These are phyloP conservation scores for Termitomyces sp. DNA, from an alignment of 768 basidiomycete genomes.

Conservation along the genomic window DNA sequence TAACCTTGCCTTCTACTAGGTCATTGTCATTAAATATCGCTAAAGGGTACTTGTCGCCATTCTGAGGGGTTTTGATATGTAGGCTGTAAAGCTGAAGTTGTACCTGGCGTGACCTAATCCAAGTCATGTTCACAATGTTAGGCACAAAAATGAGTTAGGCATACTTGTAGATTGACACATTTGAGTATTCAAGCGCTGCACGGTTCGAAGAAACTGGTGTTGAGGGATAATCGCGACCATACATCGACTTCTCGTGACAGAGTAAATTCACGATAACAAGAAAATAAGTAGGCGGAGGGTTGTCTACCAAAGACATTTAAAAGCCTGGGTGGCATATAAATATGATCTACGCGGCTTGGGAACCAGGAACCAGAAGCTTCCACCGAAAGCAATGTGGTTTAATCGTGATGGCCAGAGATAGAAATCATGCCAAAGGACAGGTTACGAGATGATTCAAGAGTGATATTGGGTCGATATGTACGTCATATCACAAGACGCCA, in stretches of 20 bases:
- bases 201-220: background rate
- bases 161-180: background rate
- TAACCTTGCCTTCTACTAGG: constrained; percentile 53
- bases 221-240: too few relatives aligned
- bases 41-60: constrained; percentile 22
- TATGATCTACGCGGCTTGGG: background rate
- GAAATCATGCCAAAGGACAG: background rate
- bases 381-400: background rate
- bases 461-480: background rate
- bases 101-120: constrained; percentile 44
- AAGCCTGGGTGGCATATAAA: background rate
- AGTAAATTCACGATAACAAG: background rate
- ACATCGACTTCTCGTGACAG: background rate
- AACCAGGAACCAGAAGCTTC: background rate
- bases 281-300: background rate
- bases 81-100: constrained; percentile 61
- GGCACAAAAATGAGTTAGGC: background rate
- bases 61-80: constrained; percentile 45
- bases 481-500: background rate
- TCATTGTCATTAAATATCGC: constrained; percentile 62
- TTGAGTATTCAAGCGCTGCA: background rate
- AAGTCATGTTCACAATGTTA: background rate
- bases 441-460: too few relatives aligned
- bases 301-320: background rate
- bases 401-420: background rate